Conservation (phyloP, 2,329 filamentous ascomycete species). For the Pezicula radicicola region DNA sequence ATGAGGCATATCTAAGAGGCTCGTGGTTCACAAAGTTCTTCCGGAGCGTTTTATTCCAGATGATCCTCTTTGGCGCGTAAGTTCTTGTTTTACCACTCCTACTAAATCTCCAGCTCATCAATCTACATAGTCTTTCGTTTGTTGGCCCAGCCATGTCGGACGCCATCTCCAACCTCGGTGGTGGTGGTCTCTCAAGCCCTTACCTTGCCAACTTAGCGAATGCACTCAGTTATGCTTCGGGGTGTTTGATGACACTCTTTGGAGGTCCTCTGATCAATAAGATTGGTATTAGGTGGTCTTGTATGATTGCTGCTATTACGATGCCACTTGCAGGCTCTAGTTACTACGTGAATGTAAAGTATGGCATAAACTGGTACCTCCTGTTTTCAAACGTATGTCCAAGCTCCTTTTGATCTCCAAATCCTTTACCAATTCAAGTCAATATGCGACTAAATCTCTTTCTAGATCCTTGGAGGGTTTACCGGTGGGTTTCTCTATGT, state of each 20-base stretch:
- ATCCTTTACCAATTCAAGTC: neutral
- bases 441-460: neutral
- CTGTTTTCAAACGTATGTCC: conserved; percentile 44
- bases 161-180: conserved; percentile 14
- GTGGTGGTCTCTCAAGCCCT: conserved; percentile 12
- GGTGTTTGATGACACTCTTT: conserved; percentile 16
- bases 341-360: conserved; percentile 68
- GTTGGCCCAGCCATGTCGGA: conserved; percentile 16
- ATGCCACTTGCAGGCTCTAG: conserved; percentile 43
- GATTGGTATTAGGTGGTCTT: conserved; percentile 33
- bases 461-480: conserved; percentile 17
- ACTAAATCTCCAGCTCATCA: neutral
- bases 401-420: neutral
- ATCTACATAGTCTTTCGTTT: conserved; percentile 8
- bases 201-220: conserved; percentile 14
- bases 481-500: conserved; percentile 30
- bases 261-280: conserved; percentile 37
- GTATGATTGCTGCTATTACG: conserved; percentile 31
- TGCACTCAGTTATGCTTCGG: conserved; percentile 10
- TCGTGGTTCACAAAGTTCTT: conserved; percentile 3
- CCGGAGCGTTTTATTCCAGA: conserved; percentile 9
- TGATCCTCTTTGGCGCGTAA: conserved; percentile 11
- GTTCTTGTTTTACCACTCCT: neutral
- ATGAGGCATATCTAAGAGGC: conserved; percentile 2
- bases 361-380: conserved; percentile 63